These are phyloP conservation scores for Asterochloris erici DNA, from an alignment of 139 green algal genomes.

Conservation along the genomic window DNA sequence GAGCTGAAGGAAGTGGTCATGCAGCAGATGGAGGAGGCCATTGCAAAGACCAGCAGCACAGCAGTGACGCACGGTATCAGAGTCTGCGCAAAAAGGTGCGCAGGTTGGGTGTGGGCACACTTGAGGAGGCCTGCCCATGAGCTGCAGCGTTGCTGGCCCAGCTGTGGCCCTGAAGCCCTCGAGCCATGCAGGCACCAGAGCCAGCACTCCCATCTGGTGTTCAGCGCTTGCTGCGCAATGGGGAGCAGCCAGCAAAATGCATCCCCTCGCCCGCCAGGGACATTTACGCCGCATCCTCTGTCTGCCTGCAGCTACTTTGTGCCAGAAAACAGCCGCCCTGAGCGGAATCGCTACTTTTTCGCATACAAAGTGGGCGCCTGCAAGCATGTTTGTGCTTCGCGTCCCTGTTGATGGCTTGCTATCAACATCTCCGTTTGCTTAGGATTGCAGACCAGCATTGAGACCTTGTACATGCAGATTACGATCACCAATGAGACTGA, in stretches of 20 bases:
- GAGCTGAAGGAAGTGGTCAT: background rate
- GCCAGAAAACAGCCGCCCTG: background rate
- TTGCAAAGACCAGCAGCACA: background rate
- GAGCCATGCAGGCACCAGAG: background rate
- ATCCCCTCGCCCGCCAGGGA: background rate
- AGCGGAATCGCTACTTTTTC: constrained; percentile 3
- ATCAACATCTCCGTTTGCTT: too few relatives aligned
- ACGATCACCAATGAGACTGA: constrained; percentile 12
- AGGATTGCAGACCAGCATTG: too few relatives aligned
- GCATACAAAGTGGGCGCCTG: background rate
- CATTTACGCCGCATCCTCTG: background rate
- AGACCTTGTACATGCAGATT: background rate
- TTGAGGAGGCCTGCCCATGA: background rate
- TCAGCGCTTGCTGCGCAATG: background rate
- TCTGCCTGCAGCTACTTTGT: constrained; percentile 9
- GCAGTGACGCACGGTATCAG: background rate
- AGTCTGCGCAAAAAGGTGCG: constrained; percentile 5
- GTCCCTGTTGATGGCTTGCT: too few relatives aligned
- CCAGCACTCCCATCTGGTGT: background rate
- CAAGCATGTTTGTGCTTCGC: too few relatives aligned
- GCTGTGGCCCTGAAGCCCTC: background rate
- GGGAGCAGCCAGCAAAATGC: background rate
- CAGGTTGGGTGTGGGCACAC: background rate
- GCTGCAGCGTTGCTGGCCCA: background rate
- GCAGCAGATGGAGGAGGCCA: constrained; percentile 4